These are phyloP conservation scores for Nymphaea colorata DNA, from an alignment of 164 flowering plant genomes.

Conservation along the genomic window DNA sequence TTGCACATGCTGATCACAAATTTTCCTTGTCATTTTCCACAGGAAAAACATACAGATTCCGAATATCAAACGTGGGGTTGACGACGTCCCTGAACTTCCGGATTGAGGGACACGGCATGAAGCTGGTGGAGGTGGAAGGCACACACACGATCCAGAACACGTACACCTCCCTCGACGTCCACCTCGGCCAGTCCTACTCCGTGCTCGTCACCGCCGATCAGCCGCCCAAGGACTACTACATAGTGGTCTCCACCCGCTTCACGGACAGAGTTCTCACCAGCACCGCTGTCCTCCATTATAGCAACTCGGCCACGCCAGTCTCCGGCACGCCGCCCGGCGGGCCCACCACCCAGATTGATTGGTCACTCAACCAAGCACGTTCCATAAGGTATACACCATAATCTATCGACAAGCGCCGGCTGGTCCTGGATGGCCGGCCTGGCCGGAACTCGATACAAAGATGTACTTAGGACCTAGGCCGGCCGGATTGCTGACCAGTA, in stretches of 20 bases:
- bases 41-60: conserved; percentile 57
- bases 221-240: conserved; percentile 34
- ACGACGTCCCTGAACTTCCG: conserved; percentile 44
- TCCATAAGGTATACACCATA: conserved; percentile 34
- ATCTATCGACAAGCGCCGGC: background rate
- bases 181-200: conserved; percentile 57
- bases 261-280: conserved; percentile 37
- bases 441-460: background rate
- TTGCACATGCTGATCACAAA: background rate
- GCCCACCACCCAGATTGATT: conserved; percentile 40
- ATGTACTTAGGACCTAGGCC: background rate
- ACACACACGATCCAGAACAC: conserved; percentile 48
- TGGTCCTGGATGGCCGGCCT: background rate
- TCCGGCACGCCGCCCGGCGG: conserved; percentile 14
- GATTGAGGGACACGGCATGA: conserved; percentile 54
- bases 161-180: conserved; percentile 52
- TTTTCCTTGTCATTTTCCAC: background rate
- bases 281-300: conserved; percentile 41
- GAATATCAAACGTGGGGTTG: conserved; percentile 61
- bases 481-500: background rate
- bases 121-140: conserved; percentile 62
- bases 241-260: conserved; percentile 51
- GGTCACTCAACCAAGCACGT: conserved; percentile 48
- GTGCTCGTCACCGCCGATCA: conserved; percentile 61
- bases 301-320: conserved; percentile 32